Evolutionary conservation across 2,329 filamentous ascomycete genomes (phyloP), one percentile per base, ranked within the genome.

Genomic region (Fusarium mexicanum): DNA sequence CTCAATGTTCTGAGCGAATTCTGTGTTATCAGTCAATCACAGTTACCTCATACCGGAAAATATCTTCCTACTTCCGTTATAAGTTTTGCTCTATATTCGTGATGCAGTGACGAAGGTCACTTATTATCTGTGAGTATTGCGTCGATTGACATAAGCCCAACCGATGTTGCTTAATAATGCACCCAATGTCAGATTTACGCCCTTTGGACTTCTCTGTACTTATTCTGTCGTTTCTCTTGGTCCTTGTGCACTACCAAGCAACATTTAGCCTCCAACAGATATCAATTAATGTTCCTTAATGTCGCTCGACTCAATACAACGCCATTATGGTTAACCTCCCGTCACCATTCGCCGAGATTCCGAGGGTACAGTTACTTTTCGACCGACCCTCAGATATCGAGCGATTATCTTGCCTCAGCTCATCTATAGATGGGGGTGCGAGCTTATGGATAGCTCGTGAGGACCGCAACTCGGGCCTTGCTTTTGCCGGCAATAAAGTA

Each of bases 401-500:
- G 33, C 65, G 55, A 14, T 47, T 73, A n/a, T 67, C 70, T 1
- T 35, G 51, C 29, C 55, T 73, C 9, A 71, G 47, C 20, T n/a
- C 46, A 29, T 35, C 55, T n/a, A 11, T 73, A 16, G 37, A 47
- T 18, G 22, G 53, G 10, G 43, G 51, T 4, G 47, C 44, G 7
- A 43, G 35, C 3, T 7, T 73, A 33, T 73, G 71, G 71, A 73
- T 73, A 43, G 38, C 53, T 6, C 70, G 71, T 1, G 71, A 73
- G 50, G 70, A 73, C 11, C 53, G 71, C 8, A 73, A 73, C 14
- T 73, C 71, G n/a, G 71, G 71, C 6, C 66, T 73, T n/a, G 71
- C 70, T 18, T 73, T 73, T 31, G 67, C 66, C 10, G 71, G 71
- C 11, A 73, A 73, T 7, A 73, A 73, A 44, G 38, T 73, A 20